Conservation (phyloP, 805 yeast genomes). For the Ogataea saltuana region DNA sequence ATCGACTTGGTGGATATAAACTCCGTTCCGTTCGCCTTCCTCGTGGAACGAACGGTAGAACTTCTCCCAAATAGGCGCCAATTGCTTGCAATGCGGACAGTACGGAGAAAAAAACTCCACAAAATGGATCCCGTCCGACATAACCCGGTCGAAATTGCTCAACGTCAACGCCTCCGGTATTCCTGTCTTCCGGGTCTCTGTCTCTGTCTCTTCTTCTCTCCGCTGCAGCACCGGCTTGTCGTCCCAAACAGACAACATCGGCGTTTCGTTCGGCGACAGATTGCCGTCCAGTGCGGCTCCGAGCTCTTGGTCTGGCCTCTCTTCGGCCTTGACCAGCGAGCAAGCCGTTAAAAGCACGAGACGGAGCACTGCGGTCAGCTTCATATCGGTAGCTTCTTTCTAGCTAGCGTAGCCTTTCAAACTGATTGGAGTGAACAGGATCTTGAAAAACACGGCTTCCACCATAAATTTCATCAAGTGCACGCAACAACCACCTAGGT, state of each 20-base stretch:
- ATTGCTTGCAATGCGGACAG: slow-evolving; percentile 75
- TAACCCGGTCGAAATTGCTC: slow-evolving; percentile 49
- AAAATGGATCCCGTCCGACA: slow-evolving; percentile 61
- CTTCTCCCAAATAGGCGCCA: slow-evolving; percentile 83
- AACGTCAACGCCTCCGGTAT: slow-evolving; percentile 54
- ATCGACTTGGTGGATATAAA: slow-evolving; percentile 74
- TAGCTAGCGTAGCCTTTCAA: too few relatives aligned
- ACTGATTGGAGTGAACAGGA: too few relatives aligned
- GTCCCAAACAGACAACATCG: background rate
- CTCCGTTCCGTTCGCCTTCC: slow-evolving; percentile 48
- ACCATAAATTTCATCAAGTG: too few relatives aligned
- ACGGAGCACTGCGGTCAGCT: background rate
- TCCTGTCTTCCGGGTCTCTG: slow-evolving; percentile 9
- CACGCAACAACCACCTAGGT: too few relatives aligned
- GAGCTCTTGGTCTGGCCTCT: background rate
- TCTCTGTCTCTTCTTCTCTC: background rate
- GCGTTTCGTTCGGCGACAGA: too few relatives aligned
- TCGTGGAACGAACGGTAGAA: slow-evolving; percentile 52
- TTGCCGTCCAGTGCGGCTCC: too few relatives aligned
- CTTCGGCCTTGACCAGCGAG: background rate
- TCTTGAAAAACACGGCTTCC: too few relatives aligned
- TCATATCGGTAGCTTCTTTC: too few relatives aligned
- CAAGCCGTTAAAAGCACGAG: background rate
- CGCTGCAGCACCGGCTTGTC: background rate
- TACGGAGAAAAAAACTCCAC: slow-evolving; percentile 91